Base-by-base conservation (phyloP, 2,329 filamentous ascomycete genomes). In the Curvularia spicifera region DNA sequence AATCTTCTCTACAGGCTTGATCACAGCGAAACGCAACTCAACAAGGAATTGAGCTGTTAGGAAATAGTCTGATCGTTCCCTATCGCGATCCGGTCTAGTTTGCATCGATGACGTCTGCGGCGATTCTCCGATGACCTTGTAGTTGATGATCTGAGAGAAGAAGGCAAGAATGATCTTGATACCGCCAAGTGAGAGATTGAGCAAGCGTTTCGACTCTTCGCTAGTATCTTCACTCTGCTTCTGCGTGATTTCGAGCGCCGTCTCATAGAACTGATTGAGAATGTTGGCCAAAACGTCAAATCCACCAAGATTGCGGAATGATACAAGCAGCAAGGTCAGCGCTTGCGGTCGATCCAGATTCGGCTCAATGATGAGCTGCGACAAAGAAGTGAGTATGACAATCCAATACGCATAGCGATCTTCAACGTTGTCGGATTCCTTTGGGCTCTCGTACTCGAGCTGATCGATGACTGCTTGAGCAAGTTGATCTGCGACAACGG, bases 111-210 rank as follows among this genome's bases (percentile, higher is more conserved):
- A 78, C 9, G 87, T 87, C 69, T 89, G 87, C 31, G 83, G 80
- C 1, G 93, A 89, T 35, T 98, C 93, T n/a, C 84, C 83, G 51
- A 98, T 86, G 63, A 89, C 86, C 76, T 95, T 96, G 9, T 88
- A 86, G 59, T 89, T 90, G 51, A 89, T 88, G 29, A 97, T 82
- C 59, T 91, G 83, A 2, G 86, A 81, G 73, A 95, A 97, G 53
- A 98, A 84, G 29, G 90, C 88, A 28, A 99, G 82, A 31, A 98
- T 92, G 66, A 93, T 91, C 74, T 91, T 93, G 65, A 96, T 86
- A 44, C 84, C 85, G 26, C 84, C 84, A 61, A 85, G 83, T 18
- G 84, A 84, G 48, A 85, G 79, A 44, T 78, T 76, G 35, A 76
- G 65, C 9, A 75, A 59, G 28, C 71, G 71, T 54, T 76, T 71